Evolutionary conservation across 768 basidiomycete species (phyloP).

Genomic region (Suillus placidus): DNA sequence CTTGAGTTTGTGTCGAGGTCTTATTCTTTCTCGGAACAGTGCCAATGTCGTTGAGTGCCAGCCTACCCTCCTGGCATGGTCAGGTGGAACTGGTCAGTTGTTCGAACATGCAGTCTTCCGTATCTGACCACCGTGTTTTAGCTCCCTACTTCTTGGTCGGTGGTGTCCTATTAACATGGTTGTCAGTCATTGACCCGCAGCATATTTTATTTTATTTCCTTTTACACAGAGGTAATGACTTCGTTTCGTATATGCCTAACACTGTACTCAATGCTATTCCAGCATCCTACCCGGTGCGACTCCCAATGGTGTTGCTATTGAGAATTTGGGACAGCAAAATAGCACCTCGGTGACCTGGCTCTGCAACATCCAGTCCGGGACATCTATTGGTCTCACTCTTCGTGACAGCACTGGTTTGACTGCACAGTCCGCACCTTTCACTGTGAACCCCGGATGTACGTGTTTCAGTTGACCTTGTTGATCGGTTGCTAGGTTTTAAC

Average conservation of each 20-base stretch:
- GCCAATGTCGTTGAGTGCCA: constrained; percentile 55
- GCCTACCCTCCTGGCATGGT: constrained; percentile 56
- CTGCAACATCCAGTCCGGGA: constrained; percentile 55
- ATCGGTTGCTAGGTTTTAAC: constrained; percentile 12
- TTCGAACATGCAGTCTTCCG: neutral
- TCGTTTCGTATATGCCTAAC: neutral
- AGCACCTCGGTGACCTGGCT: constrained; percentile 55
- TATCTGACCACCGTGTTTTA: constrained; percentile 26
- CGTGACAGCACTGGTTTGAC: constrained; percentile 59
- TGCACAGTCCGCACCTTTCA: constrained; percentile 56
- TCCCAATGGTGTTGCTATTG: constrained; percentile 47
- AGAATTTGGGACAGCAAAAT: constrained; percentile 45
- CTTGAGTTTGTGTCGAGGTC: neutral
- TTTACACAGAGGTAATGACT: constrained; percentile 41
- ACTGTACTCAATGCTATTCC: neutral
- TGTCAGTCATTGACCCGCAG: neutral
- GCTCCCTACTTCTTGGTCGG: constrained; percentile 70
- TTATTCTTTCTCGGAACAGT: constrained; percentile 35
- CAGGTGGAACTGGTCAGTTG: constrained; percentile 57
- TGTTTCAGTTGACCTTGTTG: constrained; percentile 10
- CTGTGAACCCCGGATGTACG: constrained; percentile 53
- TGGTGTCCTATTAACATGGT: constrained; percentile 15
- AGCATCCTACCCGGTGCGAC: constrained; percentile 59
- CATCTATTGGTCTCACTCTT: constrained; percentile 56
- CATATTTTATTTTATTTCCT: neutral